Evolutionary conservation across 148 eudicot species (phyloP).

Genomic region (Vaccinium corymbosum): DNA sequence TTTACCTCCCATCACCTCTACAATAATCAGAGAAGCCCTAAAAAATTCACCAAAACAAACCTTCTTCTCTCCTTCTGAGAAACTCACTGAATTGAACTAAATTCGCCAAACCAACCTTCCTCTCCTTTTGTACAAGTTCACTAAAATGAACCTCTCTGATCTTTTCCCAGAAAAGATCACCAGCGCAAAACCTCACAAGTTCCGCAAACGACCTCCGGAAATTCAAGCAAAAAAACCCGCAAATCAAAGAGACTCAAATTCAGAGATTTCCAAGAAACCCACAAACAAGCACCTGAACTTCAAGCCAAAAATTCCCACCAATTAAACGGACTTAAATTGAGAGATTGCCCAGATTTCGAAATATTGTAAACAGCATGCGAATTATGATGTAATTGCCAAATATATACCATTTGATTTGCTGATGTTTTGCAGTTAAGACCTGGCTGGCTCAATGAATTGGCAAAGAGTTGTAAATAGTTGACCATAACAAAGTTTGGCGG

Average conservation of each 20-base stretch:
- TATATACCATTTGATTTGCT: not conserved
- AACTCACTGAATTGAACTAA: not conserved
- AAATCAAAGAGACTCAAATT: not conserved
- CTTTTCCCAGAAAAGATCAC: not conserved
- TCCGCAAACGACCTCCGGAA: not conserved
- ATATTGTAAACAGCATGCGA: not conserved
- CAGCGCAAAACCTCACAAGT: not conserved
- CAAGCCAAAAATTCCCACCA: not conserved
- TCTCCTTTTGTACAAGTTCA: not conserved
- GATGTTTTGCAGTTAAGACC: not conserved
- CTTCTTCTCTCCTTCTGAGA: not conserved
- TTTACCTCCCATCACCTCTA: constrained; percentile 29
- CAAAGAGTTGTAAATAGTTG: not conserved
- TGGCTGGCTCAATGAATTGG: too few relatives aligned
- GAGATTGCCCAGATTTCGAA: not conserved
- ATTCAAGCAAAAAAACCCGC: not conserved
- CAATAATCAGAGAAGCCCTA: not conserved
- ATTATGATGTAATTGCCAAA: not conserved
- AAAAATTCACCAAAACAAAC: not conserved
- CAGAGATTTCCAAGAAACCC: constrained; percentile 8
- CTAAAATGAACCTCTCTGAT: not conserved
- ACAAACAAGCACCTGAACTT: not conserved
- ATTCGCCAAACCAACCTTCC: not conserved
- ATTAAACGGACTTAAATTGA: not conserved
- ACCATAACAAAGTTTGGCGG: constrained; percentile 6